These are phyloP conservation scores for Exsudoporus floridanus DNA, from an alignment of 1,284 basidiomycete species.

Conservation along the genomic window DNA sequence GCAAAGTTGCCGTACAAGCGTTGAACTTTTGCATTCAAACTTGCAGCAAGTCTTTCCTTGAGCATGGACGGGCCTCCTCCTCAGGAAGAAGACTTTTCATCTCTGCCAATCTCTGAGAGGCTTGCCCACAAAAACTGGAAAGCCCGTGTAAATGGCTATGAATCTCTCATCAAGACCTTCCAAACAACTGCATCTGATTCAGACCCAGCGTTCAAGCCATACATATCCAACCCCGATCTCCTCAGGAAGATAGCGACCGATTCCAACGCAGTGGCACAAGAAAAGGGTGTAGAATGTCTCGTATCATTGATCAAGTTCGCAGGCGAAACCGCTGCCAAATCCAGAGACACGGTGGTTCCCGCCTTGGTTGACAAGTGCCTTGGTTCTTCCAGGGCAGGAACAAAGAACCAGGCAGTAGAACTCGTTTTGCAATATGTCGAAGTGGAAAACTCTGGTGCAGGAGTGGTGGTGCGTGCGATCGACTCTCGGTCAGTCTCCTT, in stretches of 20 bases:
- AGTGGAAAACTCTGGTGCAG: constrained; percentile 87
- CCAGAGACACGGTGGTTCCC: constrained; percentile 80
- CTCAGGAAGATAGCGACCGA: constrained; percentile 90
- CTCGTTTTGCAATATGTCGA: constrained; percentile 90
- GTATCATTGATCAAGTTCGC: constrained; percentile 87
- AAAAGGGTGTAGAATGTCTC: constrained; percentile 91
- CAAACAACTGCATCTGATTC: constrained; percentile 86
- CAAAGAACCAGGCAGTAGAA: constrained; percentile 88
- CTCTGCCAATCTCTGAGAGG: constrained; percentile 79
- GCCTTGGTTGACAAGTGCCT: constrained; percentile 95
- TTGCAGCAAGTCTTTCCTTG: constrained; percentile 9
- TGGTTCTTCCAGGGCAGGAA: constrained; percentile 87
- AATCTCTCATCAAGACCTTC: constrained; percentile 83
- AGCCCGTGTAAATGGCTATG: constrained; percentile 92
- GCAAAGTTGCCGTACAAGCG: background rate
- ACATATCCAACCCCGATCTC: constrained; percentile 71
- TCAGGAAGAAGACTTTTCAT: constrained; percentile 91
- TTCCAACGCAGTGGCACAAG: constrained; percentile 96
- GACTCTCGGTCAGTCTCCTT: constrained; percentile 20
- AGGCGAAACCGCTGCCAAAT: constrained; percentile 83
- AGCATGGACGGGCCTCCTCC: constrained; percentile 87
- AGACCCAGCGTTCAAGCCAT: constrained; percentile 93
- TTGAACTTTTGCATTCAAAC: constrained; percentile 16
- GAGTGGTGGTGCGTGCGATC: constrained; percentile 75
- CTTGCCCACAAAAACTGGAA: constrained; percentile 98